phyloP scores from a whole-genome alignment of 306 rosid genomes.

The Trifolium pratense region DNA sequence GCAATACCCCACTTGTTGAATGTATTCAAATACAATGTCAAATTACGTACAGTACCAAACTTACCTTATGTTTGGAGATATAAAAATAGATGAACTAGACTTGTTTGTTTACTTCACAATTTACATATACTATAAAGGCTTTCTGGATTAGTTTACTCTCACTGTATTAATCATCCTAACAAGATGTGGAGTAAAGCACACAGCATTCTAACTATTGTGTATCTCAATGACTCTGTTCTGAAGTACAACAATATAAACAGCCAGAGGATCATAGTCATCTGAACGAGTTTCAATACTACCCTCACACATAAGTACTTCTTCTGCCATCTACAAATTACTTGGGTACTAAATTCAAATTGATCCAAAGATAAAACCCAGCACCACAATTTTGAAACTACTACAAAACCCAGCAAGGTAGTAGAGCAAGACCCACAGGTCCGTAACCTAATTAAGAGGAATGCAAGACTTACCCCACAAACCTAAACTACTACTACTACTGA shows the following conservation, averaged over 20 bases:
- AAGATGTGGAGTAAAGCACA: constrained; percentile 14
- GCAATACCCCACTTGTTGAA: constrained; percentile 11
- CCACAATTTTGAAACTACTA: neutral
- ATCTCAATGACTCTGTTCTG: neutral
- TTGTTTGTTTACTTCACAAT: neutral
- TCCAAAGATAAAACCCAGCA: constrained; percentile 17
- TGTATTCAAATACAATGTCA: constrained; percentile 24
- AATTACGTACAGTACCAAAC: neutral
- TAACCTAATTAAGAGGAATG: neutral
- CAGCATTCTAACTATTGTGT: constrained; percentile 18
- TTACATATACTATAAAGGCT: constrained; percentile 9
- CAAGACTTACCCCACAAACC: neutral
- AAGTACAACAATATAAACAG: constrained; percentile 8
- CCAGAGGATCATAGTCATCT: constrained; percentile 12
- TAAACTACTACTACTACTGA: constrained; percentile 10
- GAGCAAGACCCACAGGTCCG: neutral
- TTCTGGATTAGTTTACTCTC: neutral
- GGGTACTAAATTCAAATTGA: constrained; percentile 17
- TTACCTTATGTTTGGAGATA: neutral
- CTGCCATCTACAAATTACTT: constrained; percentile 23
- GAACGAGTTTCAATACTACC: constrained; percentile 19
- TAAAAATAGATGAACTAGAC: neutral
- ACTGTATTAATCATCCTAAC: constrained; percentile 24
- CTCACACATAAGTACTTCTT: constrained; percentile 16
- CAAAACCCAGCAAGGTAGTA: neutral